phyloP scores from a whole-genome alignment of 768 basidiomycete genomes.

The Trametes meyenii region DNA sequence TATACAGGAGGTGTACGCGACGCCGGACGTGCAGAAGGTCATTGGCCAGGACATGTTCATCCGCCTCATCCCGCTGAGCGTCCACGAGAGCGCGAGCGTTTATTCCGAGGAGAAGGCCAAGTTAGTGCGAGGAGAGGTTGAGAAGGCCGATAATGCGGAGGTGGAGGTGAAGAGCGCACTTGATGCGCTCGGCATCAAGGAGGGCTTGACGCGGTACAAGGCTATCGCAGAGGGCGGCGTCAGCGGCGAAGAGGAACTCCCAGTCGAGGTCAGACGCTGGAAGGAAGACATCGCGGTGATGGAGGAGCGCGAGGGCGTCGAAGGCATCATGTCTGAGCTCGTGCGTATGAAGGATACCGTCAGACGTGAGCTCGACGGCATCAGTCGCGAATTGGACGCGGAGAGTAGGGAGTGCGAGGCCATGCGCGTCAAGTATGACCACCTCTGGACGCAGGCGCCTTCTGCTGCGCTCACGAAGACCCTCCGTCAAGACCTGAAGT shows the following conservation, averaged over 20 bases:
- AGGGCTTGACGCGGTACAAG: conserved; percentile 66
- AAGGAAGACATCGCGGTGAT: conserved; percentile 70
- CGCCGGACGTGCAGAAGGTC: conserved; percentile 90
- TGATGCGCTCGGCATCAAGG: conserved; percentile 80
- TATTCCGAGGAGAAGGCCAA: conserved; percentile 99
- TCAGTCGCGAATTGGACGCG: conserved; percentile 69
- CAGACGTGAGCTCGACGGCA: conserved; percentile 58
- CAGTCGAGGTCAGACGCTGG: conserved; percentile 72
- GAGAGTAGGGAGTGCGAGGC: conserved; percentile 90
- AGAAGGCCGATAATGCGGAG: conserved; percentile 83
- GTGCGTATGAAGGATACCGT: conserved; percentile 60
- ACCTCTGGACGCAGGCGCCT: conserved; percentile 85
- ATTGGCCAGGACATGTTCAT: conserved; percentile 93
- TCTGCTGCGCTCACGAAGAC: conserved; percentile 72
- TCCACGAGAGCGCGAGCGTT: conserved; percentile 94
- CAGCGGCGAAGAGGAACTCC: conserved; percentile 65
- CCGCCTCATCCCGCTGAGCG: conserved; percentile 85
- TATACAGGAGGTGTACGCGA: conserved; percentile 92
- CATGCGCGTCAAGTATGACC: conserved; percentile 84
- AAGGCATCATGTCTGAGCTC: conserved; percentile 61
- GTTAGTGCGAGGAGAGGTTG: conserved; percentile 84
- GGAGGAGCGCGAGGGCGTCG: conserved; percentile 71
- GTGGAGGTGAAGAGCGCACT: conserved; percentile 77
- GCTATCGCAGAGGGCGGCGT: conserved; percentile 70
- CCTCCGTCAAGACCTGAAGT: conserved; percentile 78